Evolutionary conservation across 345 rosid species (phyloP), one percentile per base, ranked within the genome.

Genomic region (Moringa oleifera): DNA sequence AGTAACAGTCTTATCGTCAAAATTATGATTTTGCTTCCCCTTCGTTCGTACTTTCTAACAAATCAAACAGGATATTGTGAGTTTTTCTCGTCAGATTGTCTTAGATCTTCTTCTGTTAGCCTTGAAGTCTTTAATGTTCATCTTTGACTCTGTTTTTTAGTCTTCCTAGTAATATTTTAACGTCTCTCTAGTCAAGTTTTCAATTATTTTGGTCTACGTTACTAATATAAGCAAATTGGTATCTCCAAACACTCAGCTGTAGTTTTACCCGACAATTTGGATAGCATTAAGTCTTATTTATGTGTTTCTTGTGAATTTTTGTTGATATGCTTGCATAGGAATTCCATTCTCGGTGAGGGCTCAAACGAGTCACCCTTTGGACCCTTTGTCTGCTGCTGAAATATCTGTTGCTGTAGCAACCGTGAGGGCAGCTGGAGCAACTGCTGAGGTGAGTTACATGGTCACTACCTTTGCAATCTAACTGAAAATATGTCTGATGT

Each of bases 371-470:
- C 95, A 87, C 68, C 95, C 95, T 20, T 70, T 87, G 77, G 95
- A 87, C 71, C 90, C 95, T 53, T 75, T 87, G 57, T 76, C 90
- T 0, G 88, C 95, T 55, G 90, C 95, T 18, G 95, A 87, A 74
- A 85, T 87, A 61, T 72, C 90, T 3, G 90, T 87, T 59, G 95
- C 95, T 12, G 87, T 87, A 47, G 85, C 85, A 47, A 87, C 95
- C 63, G 90, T 87, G 46, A 69, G 95, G 53, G 90, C 94, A 47
- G 94, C 90, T 53, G 94, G 94, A 58, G 79, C 84, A 67, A 87
- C 88, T 58, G 90, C 94, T 3, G 94, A 87, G 88, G 88, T 83
- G 10, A 47, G 21, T 36, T 23, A 46, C 19, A 28, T 4, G 6
- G 2, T 41, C 37, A 33, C 37, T 4, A 33, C 11, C 11, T 33